Evolutionary conservation across 768 basidiomycete species (phyloP), one percentile per base, ranked within the genome.

Genomic region (Lactifluus piperatus): DNA sequence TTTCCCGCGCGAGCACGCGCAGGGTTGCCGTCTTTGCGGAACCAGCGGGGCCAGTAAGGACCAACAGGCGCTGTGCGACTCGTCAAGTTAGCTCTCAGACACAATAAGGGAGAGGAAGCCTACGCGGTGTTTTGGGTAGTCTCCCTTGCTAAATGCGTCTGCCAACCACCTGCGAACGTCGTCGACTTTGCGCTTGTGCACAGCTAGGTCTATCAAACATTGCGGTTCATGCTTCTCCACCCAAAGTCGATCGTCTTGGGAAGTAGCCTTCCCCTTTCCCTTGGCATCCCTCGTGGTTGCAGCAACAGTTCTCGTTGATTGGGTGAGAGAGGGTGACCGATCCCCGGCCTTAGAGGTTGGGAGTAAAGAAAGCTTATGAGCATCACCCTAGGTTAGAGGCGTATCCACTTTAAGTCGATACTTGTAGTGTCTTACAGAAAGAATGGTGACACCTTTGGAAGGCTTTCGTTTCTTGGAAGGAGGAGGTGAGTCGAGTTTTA

Each of bases 1-100:
- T 72, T 66, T 94, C 91, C 16, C 73, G 73, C 0, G 90, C 77
- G 22, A 99, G 73, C 2, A 93, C 80, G 27, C 82, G 81, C 2
- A 98, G 64, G 0, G 91, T 91, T 0, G 93, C 80, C 0, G 95
- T 97, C 75, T 99, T 99, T 0, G 83, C 95, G 0, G 84, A 82
- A 1, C 95, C 95, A 8, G 95, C 85, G 0, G 92, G 91, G 1
- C 95, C 95, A 3, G 89, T 88, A 11, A 99, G 72, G 0, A 82
- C 82, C 7, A 98, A 79, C 29, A 99, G 83, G 47, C 93, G 80
- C 90, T 97, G 57, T 3, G 48, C 29, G 37, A 26, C 32, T n/a
- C 36, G 14, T 13, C 20, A 4, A 61, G 20, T 47, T 58, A 22
- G 54, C 22, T 13, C 20, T 51, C 9, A 5, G 41, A 13, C 26